A percentile compares a stretch with the other conserved stretches of the same genome.
Evolutionary conservation across 805 yeast species (phyloP).

Genomic region (Sugiyamaella qingdaonensis): DNA sequence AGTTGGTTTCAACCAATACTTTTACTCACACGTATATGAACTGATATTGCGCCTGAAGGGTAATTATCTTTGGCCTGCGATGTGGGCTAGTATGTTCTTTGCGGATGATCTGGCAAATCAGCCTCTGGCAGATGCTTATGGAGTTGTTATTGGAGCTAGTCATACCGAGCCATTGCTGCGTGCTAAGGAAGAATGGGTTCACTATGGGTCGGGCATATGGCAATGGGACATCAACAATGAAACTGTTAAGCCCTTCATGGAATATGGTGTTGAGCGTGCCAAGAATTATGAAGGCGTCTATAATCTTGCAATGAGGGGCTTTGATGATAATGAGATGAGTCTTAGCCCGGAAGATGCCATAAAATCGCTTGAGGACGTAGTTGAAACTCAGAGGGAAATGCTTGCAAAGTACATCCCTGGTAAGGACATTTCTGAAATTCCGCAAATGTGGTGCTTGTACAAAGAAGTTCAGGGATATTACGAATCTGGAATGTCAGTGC

Average conservation of each 20-base stretch:
- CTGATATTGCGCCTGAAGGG: slow-evolving; percentile 14
- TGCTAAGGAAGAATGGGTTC: slow-evolving; percentile 18
- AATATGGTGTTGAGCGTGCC: slow-evolving; percentile 14
- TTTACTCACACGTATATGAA: slow-evolving; percentile 16
- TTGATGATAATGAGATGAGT: slow-evolving; percentile 18
- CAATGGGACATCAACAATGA: slow-evolving; percentile 15
- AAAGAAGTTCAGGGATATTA: slow-evolving; percentile 19
- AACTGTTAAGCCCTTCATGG: slow-evolving; percentile 10
- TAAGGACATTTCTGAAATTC: slow-evolving; percentile 9
- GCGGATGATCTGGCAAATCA: slow-evolving; percentile 15
- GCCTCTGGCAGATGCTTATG: slow-evolving; percentile 18
- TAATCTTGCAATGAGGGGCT: slow-evolving; percentile 19
- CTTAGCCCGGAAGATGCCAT: slow-evolving; percentile 15
- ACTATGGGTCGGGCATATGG: slow-evolving; percentile 18
- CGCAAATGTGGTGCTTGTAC: slow-evolving; percentile 23
- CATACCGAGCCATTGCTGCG: slow-evolving; percentile 21
- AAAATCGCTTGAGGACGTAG: slow-evolving; percentile 8
- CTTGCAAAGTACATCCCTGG: slow-evolving; percentile 2
- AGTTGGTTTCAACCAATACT: slow-evolving; percentile 10
- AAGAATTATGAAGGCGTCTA: slow-evolving; percentile 16
- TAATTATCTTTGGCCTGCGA: slow-evolving; percentile 19
- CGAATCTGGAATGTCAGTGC: slow-evolving; percentile 18
- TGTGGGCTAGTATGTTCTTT: slow-evolving; percentile 19
- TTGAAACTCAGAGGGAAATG: slow-evolving; percentile 13
- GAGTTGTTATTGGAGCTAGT: slow-evolving; percentile 18